These are phyloP conservation scores for Poteriospumella lacustris DNA, from an alignment of 108 stramenopile species.

Conservation along the genomic window DNA sequence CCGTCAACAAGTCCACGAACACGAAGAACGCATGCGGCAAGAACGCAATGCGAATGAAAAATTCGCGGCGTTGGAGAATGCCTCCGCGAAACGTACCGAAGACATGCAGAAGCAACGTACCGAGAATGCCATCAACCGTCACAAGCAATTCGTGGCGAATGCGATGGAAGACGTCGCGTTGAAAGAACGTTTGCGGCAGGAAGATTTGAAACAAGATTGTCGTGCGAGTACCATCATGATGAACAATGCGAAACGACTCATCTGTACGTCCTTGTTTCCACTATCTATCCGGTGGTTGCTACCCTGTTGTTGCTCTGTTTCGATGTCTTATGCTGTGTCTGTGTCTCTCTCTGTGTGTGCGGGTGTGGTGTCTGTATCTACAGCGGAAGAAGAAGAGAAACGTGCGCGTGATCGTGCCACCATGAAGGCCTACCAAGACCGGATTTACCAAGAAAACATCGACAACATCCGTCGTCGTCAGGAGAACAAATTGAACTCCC, in stretches of 20 bases:
- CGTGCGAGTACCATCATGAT: neutral
- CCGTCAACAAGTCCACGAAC: neutral
- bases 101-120: neutral
- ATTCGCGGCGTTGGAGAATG: neutral
- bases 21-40: neutral
- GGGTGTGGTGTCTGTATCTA: too few relatives aligned
- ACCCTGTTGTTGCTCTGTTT: too few relatives aligned
- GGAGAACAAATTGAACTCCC: neutral
- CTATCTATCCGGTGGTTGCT: too few relatives aligned
- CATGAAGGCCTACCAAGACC: neutral
- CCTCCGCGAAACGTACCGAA: neutral
- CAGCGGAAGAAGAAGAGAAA: neutral
- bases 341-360: too few relatives aligned
- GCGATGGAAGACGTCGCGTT: slow-evolving; percentile 2
- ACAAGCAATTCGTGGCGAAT: slow-evolving; percentile 11
- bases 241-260: neutral
- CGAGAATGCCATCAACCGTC: neutral
- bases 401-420: neutral
- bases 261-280: too few relatives aligned
- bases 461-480: neutral
- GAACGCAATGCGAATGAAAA: neutral
- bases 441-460: neutral
- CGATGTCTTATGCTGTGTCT: too few relatives aligned
- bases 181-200: neutral
- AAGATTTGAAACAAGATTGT: slow-evolving; percentile 2